Evolutionary conservation across 1,284 basidiomycete genomes (phyloP), one percentile per base, ranked within the genome.

Genomic region (Inonotus obliquus): DNA sequence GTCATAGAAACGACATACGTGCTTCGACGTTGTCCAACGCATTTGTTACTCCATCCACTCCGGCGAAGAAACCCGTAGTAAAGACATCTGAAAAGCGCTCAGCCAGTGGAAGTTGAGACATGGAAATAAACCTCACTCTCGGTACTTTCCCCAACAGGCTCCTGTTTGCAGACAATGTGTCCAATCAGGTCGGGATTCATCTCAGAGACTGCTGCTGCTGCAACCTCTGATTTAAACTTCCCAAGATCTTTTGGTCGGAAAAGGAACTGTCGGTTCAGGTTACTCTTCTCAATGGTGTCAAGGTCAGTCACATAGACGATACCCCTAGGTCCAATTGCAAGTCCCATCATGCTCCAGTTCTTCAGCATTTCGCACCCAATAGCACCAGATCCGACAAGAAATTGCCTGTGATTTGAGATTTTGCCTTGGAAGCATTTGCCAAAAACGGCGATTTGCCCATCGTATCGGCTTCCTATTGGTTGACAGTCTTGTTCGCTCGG

Each of bases 331-430:
- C 92, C 94, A 45, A 89, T 84, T 13, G 86, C 96, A 53, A 99
- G 79, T 67, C 97, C 97, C 85, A 99, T 98, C 94, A 99, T 95
- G 69, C 92, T 91, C 97, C 97, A 99, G 76, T 99, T 99, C 82
- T 99, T 99, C 71, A 99, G 79, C 97, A 99, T 99, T 77, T 99
- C 97, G 72, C 98, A 99, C 25, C 97, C 97, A 73, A 99, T 99
- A 51, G 97, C 97, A 63, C 97, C 97, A 23, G 96, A 90, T 7
- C 97, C 97, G 57, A 99, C 97, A 32, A 99, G 83, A 84, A 99
- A 99, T 72, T 99, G 93, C 48, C 92, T 84, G 73, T 94, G 87
- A 71, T 94, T 92, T 58, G 86, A 83, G 63, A 99, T 90, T 80
- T 94, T 98, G 41, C 91, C 82, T 70, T 99, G 97, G 87, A 99